Conservation (phyloP, 306 rosid species). For the Luffa aegyptiaca region DNA sequence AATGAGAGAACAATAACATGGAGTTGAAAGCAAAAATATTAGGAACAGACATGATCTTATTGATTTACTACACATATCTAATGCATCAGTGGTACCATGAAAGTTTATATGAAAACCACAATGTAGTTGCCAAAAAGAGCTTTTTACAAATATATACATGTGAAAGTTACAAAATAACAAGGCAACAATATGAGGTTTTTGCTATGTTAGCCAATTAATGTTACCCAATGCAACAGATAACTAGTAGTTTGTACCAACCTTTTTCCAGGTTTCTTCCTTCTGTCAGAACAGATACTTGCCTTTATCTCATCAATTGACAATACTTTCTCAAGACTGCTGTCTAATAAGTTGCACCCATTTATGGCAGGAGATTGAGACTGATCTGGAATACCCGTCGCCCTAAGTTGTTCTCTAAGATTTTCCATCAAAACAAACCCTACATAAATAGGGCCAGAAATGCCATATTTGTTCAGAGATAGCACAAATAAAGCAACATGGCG, state of each 20-base stretch:
- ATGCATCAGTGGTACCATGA: background rate
- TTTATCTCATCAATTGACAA: constrained; percentile 40
- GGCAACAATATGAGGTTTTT: background rate
- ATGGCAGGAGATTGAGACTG: constrained; percentile 17
- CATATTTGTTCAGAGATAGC: background rate
- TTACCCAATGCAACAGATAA: background rate
- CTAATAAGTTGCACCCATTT: constrained; percentile 42
- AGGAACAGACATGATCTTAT: background rate
- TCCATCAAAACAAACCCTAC: constrained; percentile 62
- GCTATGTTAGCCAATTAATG: background rate
- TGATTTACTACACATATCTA: background rate
- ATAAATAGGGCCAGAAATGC: background rate
- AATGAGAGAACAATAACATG: background rate
- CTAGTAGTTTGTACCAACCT: constrained; percentile 16
- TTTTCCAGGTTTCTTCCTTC: constrained; percentile 12
- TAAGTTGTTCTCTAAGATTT: constrained; percentile 33
- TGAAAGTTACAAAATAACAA: background rate
- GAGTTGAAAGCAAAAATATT: background rate
- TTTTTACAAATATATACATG: background rate
- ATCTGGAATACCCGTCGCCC: constrained; percentile 25
- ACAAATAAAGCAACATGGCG: background rate
- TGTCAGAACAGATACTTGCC: constrained; percentile 30
- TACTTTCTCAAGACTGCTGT: constrained; percentile 21
- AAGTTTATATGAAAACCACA: background rate
- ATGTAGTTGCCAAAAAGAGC: background rate